Percentiles rank a stretch among this genome's conserved stretches.
Evolutionary conservation across 768 basidiomycete species (phyloP).

Genomic region (Boletales sp.): DNA sequence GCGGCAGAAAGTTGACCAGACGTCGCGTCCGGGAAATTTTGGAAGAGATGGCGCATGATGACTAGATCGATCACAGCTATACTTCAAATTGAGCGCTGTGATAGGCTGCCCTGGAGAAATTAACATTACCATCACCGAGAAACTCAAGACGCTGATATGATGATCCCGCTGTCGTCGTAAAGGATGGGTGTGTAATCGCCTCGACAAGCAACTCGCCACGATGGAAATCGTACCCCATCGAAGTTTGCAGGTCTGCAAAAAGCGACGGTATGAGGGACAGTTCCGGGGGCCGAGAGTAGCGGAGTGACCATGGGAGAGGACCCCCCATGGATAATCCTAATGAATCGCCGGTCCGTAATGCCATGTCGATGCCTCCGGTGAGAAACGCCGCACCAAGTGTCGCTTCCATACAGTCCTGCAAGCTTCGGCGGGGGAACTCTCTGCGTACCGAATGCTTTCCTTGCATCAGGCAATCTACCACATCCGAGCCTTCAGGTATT

Average conservation of each 20-base stretch:
- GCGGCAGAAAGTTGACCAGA: conserved; percentile 76
- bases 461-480: conserved; percentile 26
- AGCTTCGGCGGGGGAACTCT: conserved; percentile 58
- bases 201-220: conserved; percentile 62
- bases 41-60: conserved; percentile 67
- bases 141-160: conserved; percentile 89
- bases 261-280: conserved; percentile 39
- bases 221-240: conserved; percentile 68
- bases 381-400: conserved; percentile 73
- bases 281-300: conserved; percentile 41
- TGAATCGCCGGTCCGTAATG: conserved; percentile 58
- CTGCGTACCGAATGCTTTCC: conserved; percentile 36
- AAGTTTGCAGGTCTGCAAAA: conserved; percentile 55
- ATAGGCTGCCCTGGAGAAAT: background rate
- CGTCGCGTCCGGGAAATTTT: conserved; percentile 64
- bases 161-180: conserved; percentile 45
- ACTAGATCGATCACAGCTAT: conserved; percentile 70
- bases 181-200: conserved; percentile 86
- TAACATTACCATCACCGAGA: conserved; percentile 75
- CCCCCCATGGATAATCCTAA: conserved; percentile 77
- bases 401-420: conserved; percentile 91
- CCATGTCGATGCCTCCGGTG: conserved; percentile 67
- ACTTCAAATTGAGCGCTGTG: conserved; percentile 6
- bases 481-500: conserved; percentile 36
- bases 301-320: conserved; percentile 58